These are phyloP conservation scores for Cordyceps cateniannulata DNA, from an alignment of 2,329 filamentous ascomycete genomes.

Conservation along the genomic window DNA sequence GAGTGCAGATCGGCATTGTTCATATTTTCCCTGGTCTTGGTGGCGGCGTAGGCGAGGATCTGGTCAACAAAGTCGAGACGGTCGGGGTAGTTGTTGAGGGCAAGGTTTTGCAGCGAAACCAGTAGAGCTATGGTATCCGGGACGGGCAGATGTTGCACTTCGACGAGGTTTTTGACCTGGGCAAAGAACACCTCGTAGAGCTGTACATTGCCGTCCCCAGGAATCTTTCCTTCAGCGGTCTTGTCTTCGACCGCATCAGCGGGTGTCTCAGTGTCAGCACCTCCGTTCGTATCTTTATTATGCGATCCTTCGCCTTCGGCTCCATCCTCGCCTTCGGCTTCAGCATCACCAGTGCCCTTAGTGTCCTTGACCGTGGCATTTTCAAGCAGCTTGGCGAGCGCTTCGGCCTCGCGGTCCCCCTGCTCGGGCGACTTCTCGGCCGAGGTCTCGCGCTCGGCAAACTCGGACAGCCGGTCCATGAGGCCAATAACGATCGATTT, in stretches of 20 bases:
- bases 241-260: slow-evolving; percentile 28
- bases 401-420: slow-evolving; percentile 76
- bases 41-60: slow-evolving; percentile 78
- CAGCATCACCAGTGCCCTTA: slow-evolving; percentile 25
- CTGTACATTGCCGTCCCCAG: slow-evolving; percentile 62
- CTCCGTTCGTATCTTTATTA: slow-evolving; percentile 17
- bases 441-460: slow-evolving; percentile 82
- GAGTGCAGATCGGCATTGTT: slow-evolving; percentile 96
- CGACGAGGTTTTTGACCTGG: slow-evolving; percentile 89
- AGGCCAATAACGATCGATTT: slow-evolving; percentile 97
- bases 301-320: slow-evolving; percentile 26
- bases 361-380: slow-evolving; percentile 57
- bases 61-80: slow-evolving; percentile 93
- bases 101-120: slow-evolving; percentile 89
- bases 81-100: slow-evolving; percentile 92
- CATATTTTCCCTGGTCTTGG: slow-evolving; percentile 80
- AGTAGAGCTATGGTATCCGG: slow-evolving; percentile 91
- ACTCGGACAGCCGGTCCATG: slow-evolving; percentile 93
- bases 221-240: slow-evolving; percentile 33
- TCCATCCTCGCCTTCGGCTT: slow-evolving; percentile 26
- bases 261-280: slow-evolving; percentile 25
- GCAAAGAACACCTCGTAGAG: slow-evolving; percentile 97
- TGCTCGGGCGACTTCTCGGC: slow-evolving; percentile 63
- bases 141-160: slow-evolving; percentile 82
- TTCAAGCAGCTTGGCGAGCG: slow-evolving; percentile 69